Percentiles rank a stretch among this genome's conserved stretches.
Conservation (phyloP, 352 stramenopile genomes). For the Phytophthora cryptogea region DNA sequence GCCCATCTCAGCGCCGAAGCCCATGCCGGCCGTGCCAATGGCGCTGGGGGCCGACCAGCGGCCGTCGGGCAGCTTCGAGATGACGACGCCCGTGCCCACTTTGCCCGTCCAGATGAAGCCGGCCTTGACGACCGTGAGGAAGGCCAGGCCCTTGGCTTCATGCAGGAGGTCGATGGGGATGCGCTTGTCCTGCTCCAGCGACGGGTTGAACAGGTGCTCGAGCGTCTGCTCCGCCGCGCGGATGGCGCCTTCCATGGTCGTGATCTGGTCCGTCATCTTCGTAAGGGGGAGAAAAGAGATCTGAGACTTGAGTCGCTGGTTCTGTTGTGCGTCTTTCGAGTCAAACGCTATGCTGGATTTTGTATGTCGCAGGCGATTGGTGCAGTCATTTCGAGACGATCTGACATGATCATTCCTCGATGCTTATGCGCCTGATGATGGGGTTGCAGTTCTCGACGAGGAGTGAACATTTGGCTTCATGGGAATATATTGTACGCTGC, state of each 20-base stretch:
- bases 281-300: slow-evolving; percentile 4
- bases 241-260: slow-evolving; percentile 92
- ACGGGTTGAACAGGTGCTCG: slow-evolving; percentile 91
- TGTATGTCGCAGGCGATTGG: slow-evolving; percentile 22
- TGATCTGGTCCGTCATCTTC: slow-evolving; percentile 76
- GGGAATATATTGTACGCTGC: slow-evolving; percentile 30
- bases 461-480: slow-evolving; percentile 5
- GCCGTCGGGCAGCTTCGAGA: slow-evolving; percentile 93
- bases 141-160: slow-evolving; percentile 89
- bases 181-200: slow-evolving; percentile 82
- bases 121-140: slow-evolving; percentile 92
- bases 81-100: slow-evolving; percentile 91
- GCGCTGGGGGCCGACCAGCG: slow-evolving; percentile 95
- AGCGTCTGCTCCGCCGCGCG: slow-evolving; percentile 89
- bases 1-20: slow-evolving; percentile 78
- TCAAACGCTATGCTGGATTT: slow-evolving; percentile 23
- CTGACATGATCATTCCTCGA: slow-evolving; percentile 3
- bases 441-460: background rate
- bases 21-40: slow-evolving; percentile 93
- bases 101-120: slow-evolving; percentile 89
- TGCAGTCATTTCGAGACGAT: slow-evolving; percentile 19
- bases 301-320: slow-evolving; percentile 6
- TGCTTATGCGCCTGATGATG: background rate
- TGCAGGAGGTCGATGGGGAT: slow-evolving; percentile 92
- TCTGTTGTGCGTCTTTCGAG: slow-evolving; percentile 13